Conservation (phyloP, 768 basidiomycete genomes). For the Clavulina sp. region DNA sequence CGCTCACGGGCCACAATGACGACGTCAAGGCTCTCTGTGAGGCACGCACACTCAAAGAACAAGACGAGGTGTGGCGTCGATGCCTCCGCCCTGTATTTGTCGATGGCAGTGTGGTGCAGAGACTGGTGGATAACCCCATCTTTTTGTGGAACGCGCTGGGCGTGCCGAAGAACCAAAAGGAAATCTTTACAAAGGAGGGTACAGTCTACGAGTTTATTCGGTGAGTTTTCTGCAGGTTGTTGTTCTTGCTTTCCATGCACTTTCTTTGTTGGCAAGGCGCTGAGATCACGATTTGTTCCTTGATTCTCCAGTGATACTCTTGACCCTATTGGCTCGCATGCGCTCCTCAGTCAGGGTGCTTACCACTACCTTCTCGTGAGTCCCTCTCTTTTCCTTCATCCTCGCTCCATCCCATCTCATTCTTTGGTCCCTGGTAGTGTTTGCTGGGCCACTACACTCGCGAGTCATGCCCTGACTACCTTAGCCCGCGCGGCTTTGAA, state of each 20-base stretch:
- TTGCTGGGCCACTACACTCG: conserved; percentile 36
- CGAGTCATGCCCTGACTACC: conserved; percentile 43
- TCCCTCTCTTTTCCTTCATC: no score
- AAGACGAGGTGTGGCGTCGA: conserved; percentile 47
- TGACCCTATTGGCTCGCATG: background rate
- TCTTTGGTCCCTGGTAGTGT: conserved; percentile 11
- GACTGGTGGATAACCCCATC: conserved; percentile 11
- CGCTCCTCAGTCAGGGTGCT: conserved; percentile 18
- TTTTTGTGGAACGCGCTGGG: conserved; percentile 70
- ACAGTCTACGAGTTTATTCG: conserved; percentile 26
- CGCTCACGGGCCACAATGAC: conserved; percentile 36
- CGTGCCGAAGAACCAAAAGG: conserved; percentile 21
- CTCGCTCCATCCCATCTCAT: no score
- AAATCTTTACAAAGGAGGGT: conserved; percentile 23
- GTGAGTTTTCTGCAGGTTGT: background rate
- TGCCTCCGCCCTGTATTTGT: conserved; percentile 31
- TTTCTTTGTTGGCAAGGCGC: background rate
- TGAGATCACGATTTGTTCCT: background rate
- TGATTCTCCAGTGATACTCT: background rate
- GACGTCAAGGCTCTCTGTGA: conserved; percentile 40
- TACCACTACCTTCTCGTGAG: conserved; percentile 23
- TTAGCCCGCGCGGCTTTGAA: conserved; percentile 43
- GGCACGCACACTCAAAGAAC: conserved; percentile 35
- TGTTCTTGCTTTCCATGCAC: background rate
- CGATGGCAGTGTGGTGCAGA: background rate